Percentiles rank a stretch among this genome's conserved stretches.
Evolutionary conservation across 345 rosid species (phyloP).

Genomic region (Eucalyptus marginata): DNA sequence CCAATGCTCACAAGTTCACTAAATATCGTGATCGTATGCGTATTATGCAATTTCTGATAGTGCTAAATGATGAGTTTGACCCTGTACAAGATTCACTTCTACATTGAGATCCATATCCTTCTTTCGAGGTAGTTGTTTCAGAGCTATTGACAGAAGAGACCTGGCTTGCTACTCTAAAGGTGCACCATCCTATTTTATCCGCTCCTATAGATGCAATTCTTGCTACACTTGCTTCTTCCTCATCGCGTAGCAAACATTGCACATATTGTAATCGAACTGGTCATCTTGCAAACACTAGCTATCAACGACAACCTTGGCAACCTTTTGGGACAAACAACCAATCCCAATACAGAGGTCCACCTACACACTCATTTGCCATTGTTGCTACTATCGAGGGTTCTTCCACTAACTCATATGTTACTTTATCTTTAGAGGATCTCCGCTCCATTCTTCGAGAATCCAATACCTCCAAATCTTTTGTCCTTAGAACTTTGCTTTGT

Average conservation of each 20-base stretch:
- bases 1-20: background rate
- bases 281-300: background rate
- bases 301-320: rapidly evolving
- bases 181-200: background rate
- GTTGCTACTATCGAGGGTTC: background rate
- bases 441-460: rapidly evolving
- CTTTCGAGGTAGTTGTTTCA: background rate
- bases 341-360: background rate
- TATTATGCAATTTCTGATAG: background rate
- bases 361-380: background rate
- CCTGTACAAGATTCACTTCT: background rate
- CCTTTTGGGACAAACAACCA: background rate
- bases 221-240: background rate
- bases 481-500: background rate
- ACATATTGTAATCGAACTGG: rapidly evolving
- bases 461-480: background rate
- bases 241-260: background rate
- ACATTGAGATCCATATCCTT: background rate
- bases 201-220: rapidly evolving
- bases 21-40: background rate
- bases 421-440: background rate
- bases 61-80: background rate
- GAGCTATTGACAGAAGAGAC: background rate
- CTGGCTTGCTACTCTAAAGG: background rate
- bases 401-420: background rate